Evolutionary conservation across 2,329 filamentous ascomycete genomes (phyloP), one percentile per base, ranked within the genome.

Genomic region (Ploettnerulaceae sp.): DNA sequence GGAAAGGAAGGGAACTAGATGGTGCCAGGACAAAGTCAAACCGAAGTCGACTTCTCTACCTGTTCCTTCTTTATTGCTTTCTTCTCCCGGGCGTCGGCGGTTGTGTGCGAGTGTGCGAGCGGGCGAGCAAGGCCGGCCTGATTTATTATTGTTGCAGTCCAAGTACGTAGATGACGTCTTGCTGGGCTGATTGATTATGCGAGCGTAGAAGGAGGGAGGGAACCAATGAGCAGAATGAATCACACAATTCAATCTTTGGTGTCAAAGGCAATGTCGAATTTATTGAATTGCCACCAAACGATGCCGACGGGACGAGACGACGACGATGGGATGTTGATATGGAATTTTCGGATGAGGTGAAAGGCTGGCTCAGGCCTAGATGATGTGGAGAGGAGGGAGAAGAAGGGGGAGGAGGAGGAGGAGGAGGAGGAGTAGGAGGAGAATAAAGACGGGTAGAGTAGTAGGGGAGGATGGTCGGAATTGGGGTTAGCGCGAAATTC

Each of bases 321-420:
- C 22, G 22, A 25, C 12, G 22, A 11, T 29, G 20, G 28, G 21
- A 18, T 14, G 38, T 28, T 25, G 20, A 35, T 25, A 25, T 17
- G 15, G 21, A 14, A n/a, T 33, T 17, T n/a, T n/a, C n/a, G n/a
- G 22, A 43, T 49, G 43, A 46, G 38, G 44, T 52, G 45, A 37
- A 54, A 58, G 58, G 58, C 58, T 59, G 57, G 58, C 58, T 45
- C 45, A 53, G 58, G 58, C 58, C 58, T 61, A 59, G 58, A 58
- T 41, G 45, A n/a, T 48, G 48, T 47, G 41, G 48, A 52, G n/a
- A n/a, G n/a, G 42, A 7, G 7, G 45, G 44, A 14, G 42, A n/a
- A 12, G 22, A 24, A 45, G 50, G 40, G 33, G 46, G 40, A 36
- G 50, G 29, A 37, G 36, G 45, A 43, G 46, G 44, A 41, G 36